Evolutionary conservation across 2,329 filamentous ascomycete species (phyloP).

Genomic region (Arthrinium phaeospermum): DNA sequence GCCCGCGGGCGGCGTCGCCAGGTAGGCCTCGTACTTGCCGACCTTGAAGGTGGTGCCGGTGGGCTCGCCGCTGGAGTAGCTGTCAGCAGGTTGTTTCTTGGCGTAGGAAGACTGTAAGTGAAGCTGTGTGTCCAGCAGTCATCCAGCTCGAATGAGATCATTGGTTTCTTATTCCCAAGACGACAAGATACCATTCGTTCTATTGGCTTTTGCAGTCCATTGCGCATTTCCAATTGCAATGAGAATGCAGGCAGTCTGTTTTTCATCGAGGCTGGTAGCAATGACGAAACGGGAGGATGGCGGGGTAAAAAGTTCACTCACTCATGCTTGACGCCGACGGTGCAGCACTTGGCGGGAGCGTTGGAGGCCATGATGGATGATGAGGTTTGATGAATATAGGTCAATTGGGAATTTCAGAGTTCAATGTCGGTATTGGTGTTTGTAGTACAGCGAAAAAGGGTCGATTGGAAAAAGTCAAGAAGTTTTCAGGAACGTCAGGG

Average conservation of each 20-base stretch:
- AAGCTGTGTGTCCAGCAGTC: neutral
- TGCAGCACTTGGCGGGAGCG: conserved; percentile 58
- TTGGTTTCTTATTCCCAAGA: neutral
- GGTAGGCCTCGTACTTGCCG: conserved; percentile 54
- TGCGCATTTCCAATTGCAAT: neutral
- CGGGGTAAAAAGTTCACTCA: conserved; percentile 41
- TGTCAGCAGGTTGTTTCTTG: neutral
- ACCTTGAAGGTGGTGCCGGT: conserved; percentile 54
- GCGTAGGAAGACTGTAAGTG: neutral
- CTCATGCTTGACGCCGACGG: conserved; percentile 58
- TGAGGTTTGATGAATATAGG: neutral
- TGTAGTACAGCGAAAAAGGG: neutral
- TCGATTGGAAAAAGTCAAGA: neutral
- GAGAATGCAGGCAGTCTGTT: neutral
- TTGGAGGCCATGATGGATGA: conserved; percentile 56
- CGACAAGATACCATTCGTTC: neutral
- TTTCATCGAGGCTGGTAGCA: neutral
- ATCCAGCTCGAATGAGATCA: neutral
- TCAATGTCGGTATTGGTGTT: neutral
- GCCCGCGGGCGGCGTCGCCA: conserved; percentile 51
- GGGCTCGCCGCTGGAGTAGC: conserved; percentile 51
- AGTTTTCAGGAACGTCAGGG: conserved; percentile 19
- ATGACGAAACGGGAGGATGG: conserved; percentile 15
- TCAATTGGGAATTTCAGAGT: neutral
- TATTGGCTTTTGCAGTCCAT: neutral